Percentiles rank a stretch among this genome's conserved stretches.
Conservation (phyloP, 1,284 basidiomycete genomes). For the Wallemia mellicola region DNA sequence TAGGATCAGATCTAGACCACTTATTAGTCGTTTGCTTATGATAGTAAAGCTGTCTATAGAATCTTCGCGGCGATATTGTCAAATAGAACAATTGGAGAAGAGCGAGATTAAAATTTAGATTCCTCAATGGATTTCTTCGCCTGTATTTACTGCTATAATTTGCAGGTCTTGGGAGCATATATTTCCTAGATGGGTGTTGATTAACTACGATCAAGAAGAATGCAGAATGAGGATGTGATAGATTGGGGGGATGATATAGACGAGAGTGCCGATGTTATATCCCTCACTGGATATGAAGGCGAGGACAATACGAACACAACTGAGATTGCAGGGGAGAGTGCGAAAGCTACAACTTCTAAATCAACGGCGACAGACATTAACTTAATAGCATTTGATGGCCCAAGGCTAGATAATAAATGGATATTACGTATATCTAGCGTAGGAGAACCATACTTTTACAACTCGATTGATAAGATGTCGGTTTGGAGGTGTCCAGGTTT, state of each 20-base stretch:
- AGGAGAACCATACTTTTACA: not conserved
- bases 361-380: not conserved
- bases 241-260: not conserved
- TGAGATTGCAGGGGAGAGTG: too few relatives aligned
- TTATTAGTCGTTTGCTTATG: constrained; percentile 11
- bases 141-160: not conserved
- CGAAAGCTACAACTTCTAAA: not conserved
- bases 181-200: not conserved
- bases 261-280: not conserved
- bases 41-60: not conserved
- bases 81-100: not conserved
- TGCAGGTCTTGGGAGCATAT: not conserved
- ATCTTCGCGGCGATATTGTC: not conserved
- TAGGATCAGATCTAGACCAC: constrained; percentile 14
- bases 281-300: not conserved
- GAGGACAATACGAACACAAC: not conserved
- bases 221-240: not conserved
- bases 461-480: not conserved
- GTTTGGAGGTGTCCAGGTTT: not conserved
- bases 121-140: not conserved
- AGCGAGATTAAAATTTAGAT: not conserved
- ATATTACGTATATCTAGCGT: not conserved
- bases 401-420: not conserved
- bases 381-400: not conserved
- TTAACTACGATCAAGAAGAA: not conserved